phyloP scores from a whole-genome alignment of 805 yeast genomes.

The Candida nemodendra region DNA sequence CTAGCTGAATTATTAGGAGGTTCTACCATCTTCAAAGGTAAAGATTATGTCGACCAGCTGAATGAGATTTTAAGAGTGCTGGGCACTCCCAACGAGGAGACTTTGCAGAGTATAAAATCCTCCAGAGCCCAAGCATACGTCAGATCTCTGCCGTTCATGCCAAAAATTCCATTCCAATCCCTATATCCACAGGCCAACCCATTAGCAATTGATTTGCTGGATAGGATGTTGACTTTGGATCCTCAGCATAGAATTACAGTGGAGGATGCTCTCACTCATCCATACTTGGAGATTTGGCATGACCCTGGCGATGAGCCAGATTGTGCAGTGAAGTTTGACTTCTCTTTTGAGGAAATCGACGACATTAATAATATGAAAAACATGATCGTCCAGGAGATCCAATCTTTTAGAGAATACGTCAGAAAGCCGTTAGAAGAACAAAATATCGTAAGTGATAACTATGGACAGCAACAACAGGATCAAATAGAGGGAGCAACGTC shows the following conservation, averaged over 20 bases:
- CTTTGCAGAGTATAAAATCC: constrained; percentile 70
- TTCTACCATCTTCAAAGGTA: constrained; percentile 88
- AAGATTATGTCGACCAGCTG: constrained; percentile 93
- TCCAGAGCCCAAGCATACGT: constrained; percentile 90
- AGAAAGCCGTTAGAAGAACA: constrained; percentile 67
- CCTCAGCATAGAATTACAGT: constrained; percentile 84
- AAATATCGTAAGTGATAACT: constrained; percentile 33
- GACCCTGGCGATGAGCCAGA: constrained; percentile 90
- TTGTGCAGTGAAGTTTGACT: constrained; percentile 80
- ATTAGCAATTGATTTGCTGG: constrained; percentile 76
- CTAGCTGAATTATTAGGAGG: constrained; percentile 92
- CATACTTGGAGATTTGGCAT: constrained; percentile 86
- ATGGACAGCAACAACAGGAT: constrained; percentile 24
- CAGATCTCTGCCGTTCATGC: constrained; percentile 78
- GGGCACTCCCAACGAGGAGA: constrained; percentile 87
- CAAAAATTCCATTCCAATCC: constrained; percentile 66
- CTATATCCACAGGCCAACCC: constrained; percentile 87
- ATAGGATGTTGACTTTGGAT: constrained; percentile 79
- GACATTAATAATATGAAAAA: constrained; percentile 73
- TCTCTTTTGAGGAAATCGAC: constrained; percentile 80
- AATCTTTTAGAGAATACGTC: constrained; percentile 73
- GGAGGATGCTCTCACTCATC: constrained; percentile 84
- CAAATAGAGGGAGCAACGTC: constrained; percentile 13
- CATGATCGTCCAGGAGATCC: constrained; percentile 80
- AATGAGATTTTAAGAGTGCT: constrained; percentile 81